Conservation (phyloP, 345 rosid genomes). For the Citrus australasica region DNA sequence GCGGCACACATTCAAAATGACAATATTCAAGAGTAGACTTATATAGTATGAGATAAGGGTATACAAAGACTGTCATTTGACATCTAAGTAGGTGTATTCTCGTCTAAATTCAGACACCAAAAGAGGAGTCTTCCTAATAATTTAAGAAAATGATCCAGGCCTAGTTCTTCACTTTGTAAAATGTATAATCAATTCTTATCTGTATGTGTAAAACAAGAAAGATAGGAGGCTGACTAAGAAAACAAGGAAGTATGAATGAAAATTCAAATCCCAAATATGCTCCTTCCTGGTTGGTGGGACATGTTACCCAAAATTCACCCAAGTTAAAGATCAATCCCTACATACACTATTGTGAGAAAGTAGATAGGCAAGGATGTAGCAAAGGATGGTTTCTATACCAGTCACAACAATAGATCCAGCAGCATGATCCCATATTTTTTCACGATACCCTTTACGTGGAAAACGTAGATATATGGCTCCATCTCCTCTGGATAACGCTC, state of each 20-base stretch:
- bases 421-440: slow-evolving; percentile 99
- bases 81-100: not conserved
- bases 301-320: not conserved
- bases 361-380: not conserved
- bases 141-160: not conserved
- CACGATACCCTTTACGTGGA: slow-evolving; percentile 83
- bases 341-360: not conserved
- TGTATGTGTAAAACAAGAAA: not conserved
- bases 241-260: not conserved
- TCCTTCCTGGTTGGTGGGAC: not conserved
- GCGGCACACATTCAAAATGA: not conserved
- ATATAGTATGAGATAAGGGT: not conserved
- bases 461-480: slow-evolving; percentile 86
- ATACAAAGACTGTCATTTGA: not conserved
- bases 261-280: not conserved
- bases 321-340: not conserved
- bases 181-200: not conserved
- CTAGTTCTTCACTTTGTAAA: not conserved
- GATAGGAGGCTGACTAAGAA: not conserved
- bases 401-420: slow-evolving; percentile 89
- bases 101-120: not conserved
- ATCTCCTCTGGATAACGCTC: slow-evolving; percentile 91
- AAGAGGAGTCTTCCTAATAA: not conserved
- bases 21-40: not conserved
- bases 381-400: slow-evolving; percentile 39